These are phyloP conservation scores for Mallotus repandus DNA, from an alignment of 441 rosid species.

Conservation along the genomic window DNA sequence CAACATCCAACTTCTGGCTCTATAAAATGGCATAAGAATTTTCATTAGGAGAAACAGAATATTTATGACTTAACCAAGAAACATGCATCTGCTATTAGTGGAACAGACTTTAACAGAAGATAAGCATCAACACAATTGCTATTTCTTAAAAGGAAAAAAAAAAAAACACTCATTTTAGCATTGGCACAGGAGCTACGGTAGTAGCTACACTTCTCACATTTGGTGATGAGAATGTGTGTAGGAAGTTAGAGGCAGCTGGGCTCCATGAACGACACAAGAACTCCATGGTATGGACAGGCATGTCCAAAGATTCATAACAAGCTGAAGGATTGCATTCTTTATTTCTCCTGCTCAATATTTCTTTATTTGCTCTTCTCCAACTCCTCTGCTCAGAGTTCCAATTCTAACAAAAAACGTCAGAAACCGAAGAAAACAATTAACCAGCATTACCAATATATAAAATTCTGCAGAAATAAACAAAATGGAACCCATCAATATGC, in stretches of 20 bases:
- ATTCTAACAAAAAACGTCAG: background rate
- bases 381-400: background rate
- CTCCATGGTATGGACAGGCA: constrained; percentile 1
- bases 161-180: no score
- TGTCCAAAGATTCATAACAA: constrained; percentile 5
- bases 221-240: background rate
- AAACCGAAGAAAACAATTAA: no score
- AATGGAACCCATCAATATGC: no score
- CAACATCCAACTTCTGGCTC: background rate
- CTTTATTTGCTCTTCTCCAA: background rate
- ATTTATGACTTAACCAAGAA: no score
- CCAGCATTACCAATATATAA: no score
- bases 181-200: no score
- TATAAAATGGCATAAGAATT: background rate
- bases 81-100: no score
- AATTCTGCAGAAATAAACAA: no score
- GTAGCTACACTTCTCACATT: background rate
- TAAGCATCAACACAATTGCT: no score
- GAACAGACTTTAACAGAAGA: no score
- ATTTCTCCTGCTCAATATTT: background rate
- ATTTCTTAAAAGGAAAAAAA: no score
- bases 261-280: constrained; percentile 8
- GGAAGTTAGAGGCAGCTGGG: background rate
- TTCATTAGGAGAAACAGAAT: background rate
- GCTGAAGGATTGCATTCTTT: background rate